These are phyloP conservation scores for Alnus rubra DNA, from an alignment of 306 rosid species.

Conservation along the genomic window DNA sequence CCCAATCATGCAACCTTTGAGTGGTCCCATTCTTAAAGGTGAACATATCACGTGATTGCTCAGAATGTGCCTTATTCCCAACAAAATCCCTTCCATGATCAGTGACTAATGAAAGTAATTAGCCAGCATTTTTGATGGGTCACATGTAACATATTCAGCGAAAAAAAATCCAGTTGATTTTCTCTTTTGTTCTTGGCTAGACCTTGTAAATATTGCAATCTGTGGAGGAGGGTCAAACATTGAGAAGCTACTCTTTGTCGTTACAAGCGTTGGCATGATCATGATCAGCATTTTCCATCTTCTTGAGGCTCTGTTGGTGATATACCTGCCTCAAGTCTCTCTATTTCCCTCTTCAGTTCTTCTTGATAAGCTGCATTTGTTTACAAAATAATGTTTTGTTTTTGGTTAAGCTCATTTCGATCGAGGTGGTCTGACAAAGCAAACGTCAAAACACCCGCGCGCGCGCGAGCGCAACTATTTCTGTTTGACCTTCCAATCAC, in stretches of 20 bases:
- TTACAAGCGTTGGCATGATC: slow-evolving; percentile 31
- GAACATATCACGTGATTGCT: slow-evolving; percentile 63
- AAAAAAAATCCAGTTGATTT: too few species aligned
- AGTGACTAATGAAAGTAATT: slow-evolving; percentile 24
- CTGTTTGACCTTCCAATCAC: slow-evolving; percentile 26
- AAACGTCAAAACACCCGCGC: slow-evolving; percentile 26
- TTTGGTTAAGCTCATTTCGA: neutral
- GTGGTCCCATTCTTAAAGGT: slow-evolving; percentile 67
- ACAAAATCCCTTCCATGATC: slow-evolving; percentile 18
- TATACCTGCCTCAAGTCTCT: slow-evolving; percentile 84
- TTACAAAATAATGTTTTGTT: slow-evolving; percentile 1
- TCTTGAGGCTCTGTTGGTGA: slow-evolving; percentile 78
- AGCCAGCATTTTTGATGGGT: slow-evolving; percentile 26
- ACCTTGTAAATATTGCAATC: neutral
- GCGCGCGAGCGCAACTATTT: neutral
- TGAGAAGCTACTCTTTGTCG: slow-evolving; percentile 60
- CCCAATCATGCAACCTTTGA: slow-evolving; percentile 64
- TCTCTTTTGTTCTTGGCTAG: neutral
- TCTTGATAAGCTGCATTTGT: slow-evolving; percentile 92
- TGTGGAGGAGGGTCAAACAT: slow-evolving; percentile 30
- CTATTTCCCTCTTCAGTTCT: slow-evolving; percentile 93
- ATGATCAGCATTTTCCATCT: slow-evolving; percentile 50
- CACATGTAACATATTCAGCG: neutral
- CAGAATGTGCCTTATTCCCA: slow-evolving; percentile 32
- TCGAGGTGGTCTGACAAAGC: slow-evolving; percentile 26